Percentiles rank a stretch among this genome's conserved stretches.
Conservation (phyloP, 2,329 filamentous ascomycete genomes). For the Huntiella abstrusa region DNA sequence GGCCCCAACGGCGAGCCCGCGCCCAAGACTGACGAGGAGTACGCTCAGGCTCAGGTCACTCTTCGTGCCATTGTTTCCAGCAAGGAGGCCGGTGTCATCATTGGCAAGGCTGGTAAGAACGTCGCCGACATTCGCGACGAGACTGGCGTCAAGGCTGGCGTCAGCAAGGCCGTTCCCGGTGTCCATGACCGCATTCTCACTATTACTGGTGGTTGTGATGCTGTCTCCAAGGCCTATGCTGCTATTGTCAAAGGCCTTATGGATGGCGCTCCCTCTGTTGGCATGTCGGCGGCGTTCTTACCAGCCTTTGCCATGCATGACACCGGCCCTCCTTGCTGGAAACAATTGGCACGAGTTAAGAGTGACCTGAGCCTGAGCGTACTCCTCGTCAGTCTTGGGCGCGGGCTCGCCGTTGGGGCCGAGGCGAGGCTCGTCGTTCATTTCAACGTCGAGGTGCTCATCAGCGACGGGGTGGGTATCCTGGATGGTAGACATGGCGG, state of each 20-base stretch:
- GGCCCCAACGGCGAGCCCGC: conserved; percentile 58
- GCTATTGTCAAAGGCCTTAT: conserved; percentile 82
- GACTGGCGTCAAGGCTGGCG: conserved; percentile 92
- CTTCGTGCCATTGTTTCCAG: conserved; percentile 95
- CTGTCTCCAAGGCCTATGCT: conserved; percentile 79
- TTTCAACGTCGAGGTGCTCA: conserved; percentile 41
- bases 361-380: conserved; percentile 79
- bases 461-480: conserved; percentile 38
- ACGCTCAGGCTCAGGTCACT: conserved; percentile 79
- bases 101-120: conserved; percentile 96
- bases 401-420: conserved; percentile 58
- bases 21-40: conserved; percentile 93
- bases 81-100: conserved; percentile 97
- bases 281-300: conserved; percentile 94
- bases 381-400: conserved; percentile 93
- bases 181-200: conserved; percentile 95
- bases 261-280: conserved; percentile 84
- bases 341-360: conserved; percentile 86
- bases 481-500: conserved; percentile 43
- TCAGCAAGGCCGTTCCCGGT: conserved; percentile 95
- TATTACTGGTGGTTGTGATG: conserved; percentile 75
- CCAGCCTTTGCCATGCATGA: conserved; percentile 98
- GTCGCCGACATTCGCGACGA: conserved; percentile 93
- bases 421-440: conserved; percentile 42
- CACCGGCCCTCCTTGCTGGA: conserved; percentile 96